Base-by-base conservation (phyloP, 2,329 filamentous ascomycete genomes). In the Cryoendolithus antarcticus region DNA sequence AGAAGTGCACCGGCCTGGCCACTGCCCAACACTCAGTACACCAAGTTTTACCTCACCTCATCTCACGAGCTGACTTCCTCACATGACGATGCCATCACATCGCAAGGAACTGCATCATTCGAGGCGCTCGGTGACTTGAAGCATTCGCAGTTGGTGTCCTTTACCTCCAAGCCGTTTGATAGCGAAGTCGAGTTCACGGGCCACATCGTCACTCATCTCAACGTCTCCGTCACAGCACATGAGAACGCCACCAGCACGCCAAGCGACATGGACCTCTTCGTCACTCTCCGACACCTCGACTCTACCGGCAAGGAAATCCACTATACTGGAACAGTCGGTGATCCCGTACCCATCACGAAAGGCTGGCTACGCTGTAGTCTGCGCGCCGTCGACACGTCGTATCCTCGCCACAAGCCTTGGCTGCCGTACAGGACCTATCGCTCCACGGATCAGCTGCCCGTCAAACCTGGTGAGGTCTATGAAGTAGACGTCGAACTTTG, bases 131-230 rank as follows among this genome's bases (percentile, higher is more conserved):
- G 77, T 0, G 71, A 63, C 0, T 62, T 75, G 0, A 62, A 70
- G 7, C 69, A 68, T 0, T 48, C 53, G 9, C 62, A 77, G 37
- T 42, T 68, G 0, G 47, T 82, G 1, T 70, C 72, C 31, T 83
- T 83, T 54, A 64, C 61, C 1, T 79, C 72, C 0, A 40, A 63
- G 0, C 61, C 74, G 0, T 81, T 83, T 41, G 64, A 69, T n/a
- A 43, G 62, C 5, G 76, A 83, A 49, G 80, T 71, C 0, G 80
- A 84, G 51, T 73, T 85, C 39, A 84, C 80, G 0, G 80, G 80
- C 0, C 76, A 83, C 50, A 62, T 82, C 21, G 64, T 74, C 0
- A 77, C 76, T 0, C 77, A 75, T 46, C 62, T 85, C 4, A 74
- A 76, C 43, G 71, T 82, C 1, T 81, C 77, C 1, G 43, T 41